Percentiles rank a stretch among this genome's conserved stretches.
Evolutionary conservation across 2,329 filamentous ascomycete species (phyloP).

Genomic region (Claviceps sp.): DNA sequence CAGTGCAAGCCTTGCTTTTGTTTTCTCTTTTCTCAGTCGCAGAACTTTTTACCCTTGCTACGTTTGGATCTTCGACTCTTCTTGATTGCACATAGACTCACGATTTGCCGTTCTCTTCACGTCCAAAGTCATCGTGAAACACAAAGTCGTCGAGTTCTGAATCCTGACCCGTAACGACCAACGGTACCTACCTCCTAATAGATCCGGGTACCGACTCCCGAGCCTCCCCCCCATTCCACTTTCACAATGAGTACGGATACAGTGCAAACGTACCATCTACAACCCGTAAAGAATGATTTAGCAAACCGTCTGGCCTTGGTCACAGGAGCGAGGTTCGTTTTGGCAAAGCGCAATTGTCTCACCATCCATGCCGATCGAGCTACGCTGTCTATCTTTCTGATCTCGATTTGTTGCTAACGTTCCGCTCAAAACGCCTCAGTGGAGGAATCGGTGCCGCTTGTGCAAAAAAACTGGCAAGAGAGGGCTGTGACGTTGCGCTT

Average conservation of each 20-base stretch:
- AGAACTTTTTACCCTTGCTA: too few relatives aligned
- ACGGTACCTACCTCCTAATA: too few relatives aligned
- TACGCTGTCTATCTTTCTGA: not conserved
- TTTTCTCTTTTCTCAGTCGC: too few relatives aligned
- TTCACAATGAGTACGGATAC: not conserved
- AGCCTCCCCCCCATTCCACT: not conserved
- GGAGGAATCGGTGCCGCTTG: slow-evolving; percentile 6
- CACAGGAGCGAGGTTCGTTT: slow-evolving; percentile 5
- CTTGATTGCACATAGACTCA: too few relatives aligned
- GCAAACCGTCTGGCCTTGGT: slow-evolving; percentile 3
- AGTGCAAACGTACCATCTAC: not conserved
- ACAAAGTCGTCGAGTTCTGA: too few relatives aligned
- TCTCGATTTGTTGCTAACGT: not conserved
- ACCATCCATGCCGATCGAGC: not conserved
- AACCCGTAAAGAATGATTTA: slow-evolving; percentile 1
- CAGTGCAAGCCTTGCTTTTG: too few relatives aligned
- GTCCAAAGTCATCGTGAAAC: too few relatives aligned
- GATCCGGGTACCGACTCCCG: too few relatives aligned
- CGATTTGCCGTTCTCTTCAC: too few relatives aligned
- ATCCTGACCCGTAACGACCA: too few relatives aligned
- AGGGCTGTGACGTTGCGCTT: slow-evolving; percentile 5
- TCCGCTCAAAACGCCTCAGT: not conserved
- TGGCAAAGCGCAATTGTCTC: not conserved
- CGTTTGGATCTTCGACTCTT: too few relatives aligned
- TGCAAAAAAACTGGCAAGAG: slow-evolving; percentile 2